phyloP scores from a whole-genome alignment of 495 filamentous ascomycete genomes.

The Oidiodendron maius region DNA sequence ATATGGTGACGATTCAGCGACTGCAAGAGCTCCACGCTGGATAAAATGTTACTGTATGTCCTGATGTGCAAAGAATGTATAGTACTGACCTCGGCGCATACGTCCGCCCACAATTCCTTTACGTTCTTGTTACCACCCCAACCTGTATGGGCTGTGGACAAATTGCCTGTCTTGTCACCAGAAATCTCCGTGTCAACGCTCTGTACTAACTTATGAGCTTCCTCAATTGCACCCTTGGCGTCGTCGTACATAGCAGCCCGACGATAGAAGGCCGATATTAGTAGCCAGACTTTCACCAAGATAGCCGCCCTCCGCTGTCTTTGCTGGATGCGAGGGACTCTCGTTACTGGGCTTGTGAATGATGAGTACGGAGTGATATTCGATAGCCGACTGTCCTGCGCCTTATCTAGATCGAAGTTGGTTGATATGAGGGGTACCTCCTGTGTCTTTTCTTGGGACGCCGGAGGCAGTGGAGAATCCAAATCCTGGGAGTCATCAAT shows the following conservation, averaged over 20 bases:
- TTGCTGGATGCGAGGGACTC: slow-evolving; percentile 42
- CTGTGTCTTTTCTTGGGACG: slow-evolving; percentile 40
- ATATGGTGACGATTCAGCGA: slow-evolving; percentile 55
- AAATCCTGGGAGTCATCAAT: not conserved
- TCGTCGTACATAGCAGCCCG: slow-evolving; percentile 73
- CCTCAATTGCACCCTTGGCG: slow-evolving; percentile 68
- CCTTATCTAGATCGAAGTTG: slow-evolving; percentile 52
- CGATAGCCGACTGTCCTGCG: slow-evolving; percentile 80
- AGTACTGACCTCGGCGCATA: slow-evolving; percentile 59
- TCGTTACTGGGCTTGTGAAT: slow-evolving; percentile 35
- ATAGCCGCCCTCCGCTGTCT: slow-evolving; percentile 53
- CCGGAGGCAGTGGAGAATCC: slow-evolving; percentile 34
- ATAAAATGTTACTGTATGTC: slow-evolving; percentile 27
- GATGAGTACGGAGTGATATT: slow-evolving; percentile 60
- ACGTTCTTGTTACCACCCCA: slow-evolving; percentile 73
- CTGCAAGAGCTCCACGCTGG: slow-evolving; percentile 62
- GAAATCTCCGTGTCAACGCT: slow-evolving; percentile 46
- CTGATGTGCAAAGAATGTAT: not conserved
- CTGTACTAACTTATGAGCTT: slow-evolving; percentile 68
- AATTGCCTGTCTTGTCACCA: slow-evolving; percentile 40
- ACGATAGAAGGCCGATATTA: slow-evolving; percentile 81
- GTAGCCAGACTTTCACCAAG: slow-evolving; percentile 80
- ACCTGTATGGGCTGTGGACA: slow-evolving; percentile 50
- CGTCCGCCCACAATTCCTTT: slow-evolving; percentile 76
- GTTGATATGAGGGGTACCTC: slow-evolving; percentile 44